Conservation (phyloP, 2,329 filamentous ascomycete species). For the Neospermospora avenae region DNA sequence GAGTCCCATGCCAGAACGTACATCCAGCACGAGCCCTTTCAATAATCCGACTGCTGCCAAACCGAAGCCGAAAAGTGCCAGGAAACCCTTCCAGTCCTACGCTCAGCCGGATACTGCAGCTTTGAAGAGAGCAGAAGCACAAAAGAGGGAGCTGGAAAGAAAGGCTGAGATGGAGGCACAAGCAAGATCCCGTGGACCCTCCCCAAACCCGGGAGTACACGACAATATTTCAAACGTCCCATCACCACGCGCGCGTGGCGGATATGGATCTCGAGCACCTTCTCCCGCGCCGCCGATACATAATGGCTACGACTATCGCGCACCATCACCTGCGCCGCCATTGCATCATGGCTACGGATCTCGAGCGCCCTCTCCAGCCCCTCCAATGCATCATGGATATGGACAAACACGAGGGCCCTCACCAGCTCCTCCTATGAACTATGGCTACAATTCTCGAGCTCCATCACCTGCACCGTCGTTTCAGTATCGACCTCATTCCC, state of each 20-base stretch:
- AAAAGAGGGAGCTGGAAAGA: slow-evolving; percentile 40
- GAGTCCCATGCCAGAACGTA: slow-evolving; percentile 44
- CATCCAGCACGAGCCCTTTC: slow-evolving; percentile 34
- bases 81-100: slow-evolving; percentile 66
- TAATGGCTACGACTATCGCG: slow-evolving; percentile 33
- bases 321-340: slow-evolving; percentile 33
- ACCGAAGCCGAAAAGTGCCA: slow-evolving; percentile 55
- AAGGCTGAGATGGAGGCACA: slow-evolving; percentile 29
- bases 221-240: slow-evolving; percentile 30
- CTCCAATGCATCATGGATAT: slow-evolving; percentile 34
- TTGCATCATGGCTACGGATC: slow-evolving; percentile 39
- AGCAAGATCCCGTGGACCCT: slow-evolving; percentile 25
- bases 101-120: slow-evolving; percentile 62
- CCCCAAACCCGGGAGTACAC: slow-evolving; percentile 28
- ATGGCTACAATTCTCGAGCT: slow-evolving; percentile 38
- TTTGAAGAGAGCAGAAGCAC: slow-evolving; percentile 45
- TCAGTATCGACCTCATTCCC: slow-evolving; percentile 35
- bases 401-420: slow-evolving; percentile 30
- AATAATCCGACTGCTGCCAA: slow-evolving; percentile 31
- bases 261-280: slow-evolving; percentile 35
- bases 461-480: slow-evolving; percentile 32
- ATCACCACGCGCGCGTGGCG: slow-evolving; percentile 34
- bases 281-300: slow-evolving; percentile 39
- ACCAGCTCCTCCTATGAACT: slow-evolving; percentile 30
- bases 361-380: slow-evolving; percentile 40